These are phyloP conservation scores for Calcarisporium arbuscula DNA, from an alignment of 2,329 filamentous ascomycete genomes.

Conservation along the genomic window DNA sequence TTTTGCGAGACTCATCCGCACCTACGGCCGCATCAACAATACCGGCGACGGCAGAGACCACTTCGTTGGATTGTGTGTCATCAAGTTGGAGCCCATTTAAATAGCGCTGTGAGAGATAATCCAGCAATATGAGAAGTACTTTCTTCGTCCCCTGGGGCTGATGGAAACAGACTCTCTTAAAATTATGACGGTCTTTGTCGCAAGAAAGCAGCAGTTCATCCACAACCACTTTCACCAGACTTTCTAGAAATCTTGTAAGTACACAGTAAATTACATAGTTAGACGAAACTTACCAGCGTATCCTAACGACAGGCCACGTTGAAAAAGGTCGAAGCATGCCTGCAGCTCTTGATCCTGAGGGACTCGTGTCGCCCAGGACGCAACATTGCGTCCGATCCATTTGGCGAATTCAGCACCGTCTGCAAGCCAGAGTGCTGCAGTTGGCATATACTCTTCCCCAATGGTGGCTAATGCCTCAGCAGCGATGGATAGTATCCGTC, in stretches of 20 bases:
- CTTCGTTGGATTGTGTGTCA: conserved; percentile 21
- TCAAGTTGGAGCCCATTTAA: conserved; percentile 29
- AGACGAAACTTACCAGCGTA: conserved; percentile 57
- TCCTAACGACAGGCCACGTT: conserved; percentile 62
- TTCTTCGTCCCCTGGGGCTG: conserved; percentile 20
- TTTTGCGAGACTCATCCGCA: conserved; percentile 41
- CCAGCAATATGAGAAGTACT: conserved; percentile 20
- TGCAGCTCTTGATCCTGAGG: conserved; percentile 30
- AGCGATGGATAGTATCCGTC: conserved; percentile 41
- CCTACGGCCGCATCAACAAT: conserved; percentile 46
- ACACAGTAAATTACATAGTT: no score
- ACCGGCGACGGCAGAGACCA: conserved; percentile 52
- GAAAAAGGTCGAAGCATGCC: conserved; percentile 40
- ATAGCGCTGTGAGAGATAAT: conserved; percentile 39
- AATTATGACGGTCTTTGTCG: conserved; percentile 14
- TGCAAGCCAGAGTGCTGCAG: conserved; percentile 50
- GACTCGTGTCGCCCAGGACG: conserved; percentile 30
- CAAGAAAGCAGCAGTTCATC: conserved; percentile 30
- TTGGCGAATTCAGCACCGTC: conserved; percentile 57
- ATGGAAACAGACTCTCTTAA: conserved; percentile 23
- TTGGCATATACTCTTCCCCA: conserved; percentile 23
- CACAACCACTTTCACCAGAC: conserved; percentile 29
- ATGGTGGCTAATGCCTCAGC: conserved; percentile 50
- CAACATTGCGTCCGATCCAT: conserved; percentile 67
- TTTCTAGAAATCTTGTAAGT: no score